Percentiles rank a stretch among this genome's conserved stretches.
These are phyloP conservation scores for Aureobasidium sp. DNA, from an alignment of 2,329 filamentous ascomycete genomes.

Conservation along the genomic window DNA sequence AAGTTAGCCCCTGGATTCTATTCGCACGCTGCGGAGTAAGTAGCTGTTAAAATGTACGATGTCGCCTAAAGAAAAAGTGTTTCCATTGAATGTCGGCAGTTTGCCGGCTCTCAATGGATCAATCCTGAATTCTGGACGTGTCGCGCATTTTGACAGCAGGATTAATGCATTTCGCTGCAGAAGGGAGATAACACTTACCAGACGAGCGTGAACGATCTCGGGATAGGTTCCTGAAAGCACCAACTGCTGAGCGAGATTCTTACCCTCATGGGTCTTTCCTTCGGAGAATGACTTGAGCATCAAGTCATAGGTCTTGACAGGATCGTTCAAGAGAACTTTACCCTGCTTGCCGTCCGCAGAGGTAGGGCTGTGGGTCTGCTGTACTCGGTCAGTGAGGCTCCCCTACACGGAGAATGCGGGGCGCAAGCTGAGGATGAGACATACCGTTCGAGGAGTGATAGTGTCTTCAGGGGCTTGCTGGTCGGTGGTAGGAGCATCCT, in stretches of 20 bases:
- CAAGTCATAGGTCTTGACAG: background rate
- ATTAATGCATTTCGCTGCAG: background rate
- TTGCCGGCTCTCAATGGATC: background rate
- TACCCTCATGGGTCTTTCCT: background rate
- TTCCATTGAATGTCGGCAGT: background rate
- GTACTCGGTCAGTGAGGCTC: background rate
- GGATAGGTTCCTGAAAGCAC: background rate
- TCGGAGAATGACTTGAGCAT: background rate
- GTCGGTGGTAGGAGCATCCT: background rate
- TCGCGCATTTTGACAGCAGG: background rate
- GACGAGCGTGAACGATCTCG: background rate
- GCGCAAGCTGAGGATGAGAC: background rate
- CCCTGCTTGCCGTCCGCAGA: background rate
- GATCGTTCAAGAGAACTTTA: background rate
- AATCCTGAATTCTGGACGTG: background rate
- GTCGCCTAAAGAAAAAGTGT: background rate
- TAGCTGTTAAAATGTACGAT: background rate
- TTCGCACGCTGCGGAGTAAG: background rate
- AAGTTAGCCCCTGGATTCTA: background rate
- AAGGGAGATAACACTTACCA: background rate
- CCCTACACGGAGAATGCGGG: background rate
- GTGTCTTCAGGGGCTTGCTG: background rate
- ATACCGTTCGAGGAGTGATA: background rate
- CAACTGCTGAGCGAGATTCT: background rate
- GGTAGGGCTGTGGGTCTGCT: background rate